Conservation (phyloP, 495 filamentous ascomycete species). For the Penicillium longicatenatum region DNA sequence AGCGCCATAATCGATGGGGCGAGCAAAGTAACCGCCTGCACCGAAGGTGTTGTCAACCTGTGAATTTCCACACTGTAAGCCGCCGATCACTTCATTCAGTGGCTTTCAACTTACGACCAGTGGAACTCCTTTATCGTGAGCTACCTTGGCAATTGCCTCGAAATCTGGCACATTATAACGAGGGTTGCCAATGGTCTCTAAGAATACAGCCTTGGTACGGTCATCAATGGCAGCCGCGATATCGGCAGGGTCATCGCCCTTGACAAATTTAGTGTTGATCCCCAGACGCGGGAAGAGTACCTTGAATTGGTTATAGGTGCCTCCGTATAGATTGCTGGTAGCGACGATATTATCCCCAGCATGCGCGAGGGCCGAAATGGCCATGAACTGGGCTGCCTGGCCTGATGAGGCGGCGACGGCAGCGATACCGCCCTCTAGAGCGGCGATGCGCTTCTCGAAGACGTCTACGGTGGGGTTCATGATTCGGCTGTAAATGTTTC, state of each 20-base stretch:
- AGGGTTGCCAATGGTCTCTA: constrained; percentile 96
- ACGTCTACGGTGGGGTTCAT: constrained; percentile 99
- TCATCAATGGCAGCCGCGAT: constrained; percentile 89
- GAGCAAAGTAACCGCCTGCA: constrained; percentile 87
- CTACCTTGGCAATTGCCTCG: constrained; percentile 77
- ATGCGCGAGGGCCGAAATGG: constrained; percentile 79
- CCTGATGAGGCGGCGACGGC: constrained; percentile 89
- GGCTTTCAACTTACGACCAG: constrained; percentile 64
- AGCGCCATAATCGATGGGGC: constrained; percentile 89
- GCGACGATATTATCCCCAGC: constrained; percentile 94
- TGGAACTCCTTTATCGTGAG: constrained; percentile 80
- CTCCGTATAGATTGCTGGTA: constrained; percentile 91
- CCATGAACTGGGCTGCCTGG: constrained; percentile 93
- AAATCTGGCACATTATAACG: constrained; percentile 93
- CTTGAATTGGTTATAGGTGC: constrained; percentile 99
- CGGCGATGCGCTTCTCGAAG: constrained; percentile 91
- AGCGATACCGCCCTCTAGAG: constrained; percentile 90
- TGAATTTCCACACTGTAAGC: background rate
- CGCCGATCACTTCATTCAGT: background rate
- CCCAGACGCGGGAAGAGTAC: constrained; percentile 85
- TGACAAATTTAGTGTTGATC: constrained; percentile 87
- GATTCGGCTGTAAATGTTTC: constrained; percentile 97
- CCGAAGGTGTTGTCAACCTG: constrained; percentile 97
- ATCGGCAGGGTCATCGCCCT: constrained; percentile 79
- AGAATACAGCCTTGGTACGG: constrained; percentile 92